Evolutionary conservation across 140 eudicot species (phyloP), one percentile per base, ranked within the genome.

Genomic region (Oenanthe javanica): DNA sequence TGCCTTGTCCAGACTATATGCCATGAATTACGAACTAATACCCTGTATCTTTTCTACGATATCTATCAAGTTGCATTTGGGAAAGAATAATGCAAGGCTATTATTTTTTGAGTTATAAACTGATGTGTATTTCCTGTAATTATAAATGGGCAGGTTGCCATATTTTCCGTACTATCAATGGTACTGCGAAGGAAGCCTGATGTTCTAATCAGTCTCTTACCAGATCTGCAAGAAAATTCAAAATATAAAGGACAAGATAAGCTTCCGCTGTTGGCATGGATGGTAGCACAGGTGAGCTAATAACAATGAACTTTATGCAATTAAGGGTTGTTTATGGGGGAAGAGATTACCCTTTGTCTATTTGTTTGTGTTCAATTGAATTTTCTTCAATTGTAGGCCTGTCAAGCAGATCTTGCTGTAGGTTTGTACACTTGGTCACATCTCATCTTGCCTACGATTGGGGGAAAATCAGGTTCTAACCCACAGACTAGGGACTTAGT

Each of bases 161-260:
- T 91, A 23, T 91, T 93, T 83, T 84, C 87, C 23, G 93, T 88
- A 59, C 77, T 93, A 63, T 89, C 98, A 78, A 91, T 91, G 93
- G 93, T 89, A 64, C 81, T 93, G 84, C 86, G 98, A 79, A 85
- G 96, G 84, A 93, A 91, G 84, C 97, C 98, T 8, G 97, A 93
- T 87, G 91, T 87, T 61, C 55, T 93, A 15, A 79, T 89, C 63
- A 88, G 76, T 82, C 70, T 83, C 51, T 76, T 91, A 84, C 89
- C 97, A 79, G 86, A 84, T 13, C 74, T 93, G 85, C 84, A 87
- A 83, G 96, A 89, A 40, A 84, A 87, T 76, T 66, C 89, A 21
- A 93, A 89, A 89, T 91, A 91, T 81, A 94, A 91, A 83, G 98
- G 98, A 70, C 98, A 89, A 82, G 97, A 93, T 87, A 93, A 90